Evolutionary conservation across 768 basidiomycete species (phyloP).

Genomic region (Chalciporus piperatus): DNA sequence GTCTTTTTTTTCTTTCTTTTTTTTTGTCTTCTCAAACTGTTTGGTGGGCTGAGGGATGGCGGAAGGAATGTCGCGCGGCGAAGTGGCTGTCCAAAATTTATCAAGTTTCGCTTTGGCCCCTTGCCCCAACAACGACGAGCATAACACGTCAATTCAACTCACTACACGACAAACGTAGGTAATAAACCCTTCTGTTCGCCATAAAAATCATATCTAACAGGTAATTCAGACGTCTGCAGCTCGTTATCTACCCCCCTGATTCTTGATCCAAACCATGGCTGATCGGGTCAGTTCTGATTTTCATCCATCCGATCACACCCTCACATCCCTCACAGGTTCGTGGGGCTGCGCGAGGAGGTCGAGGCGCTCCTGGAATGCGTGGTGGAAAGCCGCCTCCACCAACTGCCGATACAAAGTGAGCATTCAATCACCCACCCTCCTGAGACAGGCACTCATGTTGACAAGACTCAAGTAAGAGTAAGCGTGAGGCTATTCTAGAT

Average conservation of each 20-base stretch:
- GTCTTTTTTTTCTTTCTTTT: constrained; percentile 3
- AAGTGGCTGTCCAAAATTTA: constrained; percentile 36
- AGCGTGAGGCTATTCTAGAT: constrained; percentile 93
- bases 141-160: constrained; percentile 19
- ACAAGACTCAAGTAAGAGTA: constrained; percentile 39
- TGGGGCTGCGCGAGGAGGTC: constrained; percentile 48
- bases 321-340: constrained; percentile 51
- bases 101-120: constrained; percentile 8
- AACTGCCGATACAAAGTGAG: constrained; percentile 28
- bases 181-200: constrained; percentile 2
- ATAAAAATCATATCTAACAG: constrained; percentile 6
- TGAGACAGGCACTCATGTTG: constrained; percentile 21
- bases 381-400: constrained; percentile 16
- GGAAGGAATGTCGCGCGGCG: constrained; percentile 24
- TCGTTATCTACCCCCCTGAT: not conserved
- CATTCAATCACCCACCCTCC: not conserved
- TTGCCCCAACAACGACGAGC: constrained; percentile 4
- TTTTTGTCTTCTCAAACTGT: constrained; percentile 3
- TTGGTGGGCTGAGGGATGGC: constrained; percentile 27
- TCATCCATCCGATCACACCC: not conserved
- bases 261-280: constrained; percentile 26
- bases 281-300: constrained; percentile 27
- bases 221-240: constrained; percentile 13
- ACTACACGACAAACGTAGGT: constrained; percentile 9
- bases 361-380: constrained; percentile 36